These are phyloP conservation scores for Ceratocystis huliohia DNA, from an alignment of 2,329 filamentous ascomycete species.

Conservation along the genomic window DNA sequence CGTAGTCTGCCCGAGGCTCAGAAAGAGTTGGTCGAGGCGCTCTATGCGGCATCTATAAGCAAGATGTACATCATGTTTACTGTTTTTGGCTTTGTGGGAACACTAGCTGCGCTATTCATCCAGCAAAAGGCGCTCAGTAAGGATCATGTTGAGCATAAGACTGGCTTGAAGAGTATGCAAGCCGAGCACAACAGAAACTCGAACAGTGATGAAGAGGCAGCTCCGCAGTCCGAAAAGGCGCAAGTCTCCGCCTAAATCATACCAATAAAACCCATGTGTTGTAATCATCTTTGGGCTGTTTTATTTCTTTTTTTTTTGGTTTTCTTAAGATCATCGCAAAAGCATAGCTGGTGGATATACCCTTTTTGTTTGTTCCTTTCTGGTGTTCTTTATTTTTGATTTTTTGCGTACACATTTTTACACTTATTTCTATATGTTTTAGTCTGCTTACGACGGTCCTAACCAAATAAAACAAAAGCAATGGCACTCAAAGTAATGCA, in stretches of 20 bases:
- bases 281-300: no score
- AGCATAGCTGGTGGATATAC: no score
- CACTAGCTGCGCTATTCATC: conserved; percentile 38
- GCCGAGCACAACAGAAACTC: background rate
- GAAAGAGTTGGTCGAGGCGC: conserved; percentile 32
- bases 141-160: conserved; percentile 46
- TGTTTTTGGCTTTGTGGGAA: conserved; percentile 35
- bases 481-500: no score
- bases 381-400: no score
- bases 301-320: no score
- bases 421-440: no score
- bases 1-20: conserved; percentile 37
- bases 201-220: background rate
- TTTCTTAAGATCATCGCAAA: no score
- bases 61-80: conserved; percentile 49
- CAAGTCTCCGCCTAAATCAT: background rate
- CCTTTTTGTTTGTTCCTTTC: no score
- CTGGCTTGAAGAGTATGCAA: conserved; percentile 36
- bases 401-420: no score
- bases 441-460: no score
- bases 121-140: conserved; percentile 40
- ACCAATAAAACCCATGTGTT: background rate
- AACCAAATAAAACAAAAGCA: no score
- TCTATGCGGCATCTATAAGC: conserved; percentile 39
- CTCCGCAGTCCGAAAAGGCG: background rate